Evolutionary conservation across 805 yeast genomes (phyloP), one percentile per base, ranked within the genome.

Genomic region (Dipodascus geniculatus): DNA sequence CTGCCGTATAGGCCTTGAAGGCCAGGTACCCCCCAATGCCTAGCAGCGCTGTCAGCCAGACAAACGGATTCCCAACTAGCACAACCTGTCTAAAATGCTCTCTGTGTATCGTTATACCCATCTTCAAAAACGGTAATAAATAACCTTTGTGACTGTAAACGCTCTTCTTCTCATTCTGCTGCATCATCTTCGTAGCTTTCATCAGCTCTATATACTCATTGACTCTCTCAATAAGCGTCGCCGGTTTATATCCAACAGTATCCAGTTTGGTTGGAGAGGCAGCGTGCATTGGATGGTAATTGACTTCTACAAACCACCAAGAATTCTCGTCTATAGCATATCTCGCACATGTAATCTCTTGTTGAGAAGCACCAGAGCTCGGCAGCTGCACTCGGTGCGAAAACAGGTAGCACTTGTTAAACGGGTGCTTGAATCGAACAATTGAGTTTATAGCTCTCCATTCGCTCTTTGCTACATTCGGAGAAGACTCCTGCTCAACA

Each of bases 301-400:
- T 79, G 54, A 67, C 67, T 59, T 85, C 93, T 52, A 85, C 70
- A 58, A 70, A 77, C 81, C 89, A 86, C 48, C 78, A 66, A 0
- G 88, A 72, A 58, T 80, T 75, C 14, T 75, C 74, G 33, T 71
- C 64, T 2, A 75, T 75, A 4, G 95, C 87, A 16, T 76, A 77
- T 31, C 78, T 79, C 42, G 84, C 74, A 67, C 96, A 87, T 23
- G 84, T 67, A 2, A 87, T 87, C 70, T 87, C 96, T 63, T 80
- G 81, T 60, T 85, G 91, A 35, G 71, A 68, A 57, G 73, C 73
- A 1, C 82, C 95, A 87, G 88, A 82, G 2, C 69, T 70, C 8
- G 91, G 91, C 44, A 87, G 68, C 58, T 71, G 74, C 3, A 72
- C 72, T 33, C 76, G 77, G 60, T 85, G 91, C 8, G 83, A 76